A percentile compares a stretch with the other conserved stretches of the same genome.
Conservation (phyloP, 371 early-diverging fungal genomes). For the Saksenaea vasiformis region DNA sequence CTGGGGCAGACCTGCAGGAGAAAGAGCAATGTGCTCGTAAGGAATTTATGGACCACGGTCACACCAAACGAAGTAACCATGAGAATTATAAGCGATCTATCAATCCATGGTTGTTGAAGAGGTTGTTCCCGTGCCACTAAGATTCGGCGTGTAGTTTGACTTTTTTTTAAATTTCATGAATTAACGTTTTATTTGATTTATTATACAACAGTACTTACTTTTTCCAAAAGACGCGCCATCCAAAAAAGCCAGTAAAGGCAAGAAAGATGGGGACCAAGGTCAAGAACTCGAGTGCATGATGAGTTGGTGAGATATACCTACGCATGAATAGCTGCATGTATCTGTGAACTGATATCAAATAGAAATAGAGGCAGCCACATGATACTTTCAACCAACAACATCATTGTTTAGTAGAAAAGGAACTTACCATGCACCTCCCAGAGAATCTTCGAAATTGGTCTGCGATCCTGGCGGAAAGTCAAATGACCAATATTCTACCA, state of each 20-base stretch:
- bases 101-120: neutral
- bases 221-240: conserved; percentile 38
- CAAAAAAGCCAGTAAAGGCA: conserved; percentile 38
- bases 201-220: conserved; percentile 24
- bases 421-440: conserved; percentile 53
- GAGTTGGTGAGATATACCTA: conserved; percentile 59
- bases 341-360: too few species aligned
- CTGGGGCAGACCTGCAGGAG: conserved; percentile 46
- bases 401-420: too few species aligned
- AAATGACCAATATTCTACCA: conserved; percentile 26
- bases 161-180: neutral
- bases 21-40: conserved; percentile 45
- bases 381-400: too few species aligned
- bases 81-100: conserved; percentile 25
- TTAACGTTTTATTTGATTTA: neutral
- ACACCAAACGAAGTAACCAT: conserved; percentile 41
- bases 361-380: too few species aligned
- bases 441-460: conserved; percentile 40
- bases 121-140: neutral
- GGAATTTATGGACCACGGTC: conserved; percentile 50
- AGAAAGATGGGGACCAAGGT: conserved; percentile 48
- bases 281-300: conserved; percentile 56
- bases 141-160: neutral
- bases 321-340: neutral
- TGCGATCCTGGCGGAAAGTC: conserved; percentile 32